phyloP scores from a whole-genome alignment of 2,329 filamentous ascomycete species.

The Diaporthe helianthi region DNA sequence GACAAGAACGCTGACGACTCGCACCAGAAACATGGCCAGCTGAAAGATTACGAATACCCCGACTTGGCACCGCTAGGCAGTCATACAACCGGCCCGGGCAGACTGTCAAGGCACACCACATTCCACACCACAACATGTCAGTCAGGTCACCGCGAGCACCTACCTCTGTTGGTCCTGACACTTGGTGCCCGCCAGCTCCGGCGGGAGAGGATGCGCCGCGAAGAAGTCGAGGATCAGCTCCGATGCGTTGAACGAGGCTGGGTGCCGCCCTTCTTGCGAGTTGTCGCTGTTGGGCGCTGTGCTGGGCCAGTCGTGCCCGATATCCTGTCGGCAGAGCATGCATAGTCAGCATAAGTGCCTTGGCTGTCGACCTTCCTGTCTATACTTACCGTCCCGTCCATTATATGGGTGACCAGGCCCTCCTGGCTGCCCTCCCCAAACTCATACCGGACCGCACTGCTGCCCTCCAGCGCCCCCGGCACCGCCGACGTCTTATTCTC shows the following conservation, averaged over 20 bases:
- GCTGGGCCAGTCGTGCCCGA: slow-evolving; percentile 36
- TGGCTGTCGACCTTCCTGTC: neutral
- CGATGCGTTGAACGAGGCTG: slow-evolving; percentile 37
- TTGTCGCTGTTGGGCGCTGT: slow-evolving; percentile 35
- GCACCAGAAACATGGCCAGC: neutral
- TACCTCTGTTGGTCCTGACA: neutral
- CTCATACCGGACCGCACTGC: slow-evolving; percentile 41
- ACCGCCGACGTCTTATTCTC: slow-evolving; percentile 31
- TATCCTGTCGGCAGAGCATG: slow-evolving; percentile 16
- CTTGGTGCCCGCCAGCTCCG: neutral
- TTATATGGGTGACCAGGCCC: slow-evolving; percentile 43
- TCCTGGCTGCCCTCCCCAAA: slow-evolving; percentile 43
- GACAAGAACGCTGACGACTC: slow-evolving; percentile 17
- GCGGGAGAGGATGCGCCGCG: slow-evolving; percentile 19
- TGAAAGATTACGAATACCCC: slow-evolving; percentile 20
- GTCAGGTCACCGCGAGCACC: neutral
- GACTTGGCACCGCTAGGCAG: slow-evolving; percentile 7
- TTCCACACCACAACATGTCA: neutral
- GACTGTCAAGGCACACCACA: neutral
- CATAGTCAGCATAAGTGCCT: slow-evolving; percentile 4
- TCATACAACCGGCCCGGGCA: neutral
- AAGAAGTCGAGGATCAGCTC: slow-evolving; percentile 36
- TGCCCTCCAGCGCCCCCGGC: slow-evolving; percentile 31
- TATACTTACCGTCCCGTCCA: slow-evolving; percentile 40
- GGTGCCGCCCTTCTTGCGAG: slow-evolving; percentile 30